phyloP scores from a whole-genome alignment of 129 eudicot species.

The Arctium lappa region DNA sequence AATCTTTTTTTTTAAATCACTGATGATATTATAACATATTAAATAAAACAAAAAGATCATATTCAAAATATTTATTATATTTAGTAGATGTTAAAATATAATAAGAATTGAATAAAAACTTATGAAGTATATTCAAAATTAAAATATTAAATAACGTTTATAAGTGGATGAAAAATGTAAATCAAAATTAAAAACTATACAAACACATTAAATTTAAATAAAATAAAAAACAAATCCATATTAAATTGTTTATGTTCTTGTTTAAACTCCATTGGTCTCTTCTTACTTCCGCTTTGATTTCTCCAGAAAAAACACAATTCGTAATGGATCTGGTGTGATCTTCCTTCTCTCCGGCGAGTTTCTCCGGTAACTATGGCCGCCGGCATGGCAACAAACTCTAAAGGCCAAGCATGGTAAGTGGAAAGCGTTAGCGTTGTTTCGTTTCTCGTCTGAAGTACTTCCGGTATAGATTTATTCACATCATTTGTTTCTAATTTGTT shows the following conservation, averaged over 20 bases:
- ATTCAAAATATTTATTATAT: too few relatives aligned
- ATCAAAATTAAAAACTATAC: not conserved
- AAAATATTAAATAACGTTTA: too few relatives aligned
- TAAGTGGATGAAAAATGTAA: not conserved
- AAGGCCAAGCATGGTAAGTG: slow-evolving; percentile 88
- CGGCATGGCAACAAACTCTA: slow-evolving; percentile 57
- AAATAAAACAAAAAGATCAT: too few relatives aligned
- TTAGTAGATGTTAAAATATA: too few relatives aligned
- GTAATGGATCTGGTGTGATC: slow-evolving; percentile 24
- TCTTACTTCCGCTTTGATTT: slow-evolving; percentile 16
- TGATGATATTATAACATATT: too few relatives aligned
- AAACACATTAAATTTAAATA: too few relatives aligned
- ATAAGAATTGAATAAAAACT: too few relatives aligned
- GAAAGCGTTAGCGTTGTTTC: not conserved
- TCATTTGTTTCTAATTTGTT: slow-evolving; percentile 1
- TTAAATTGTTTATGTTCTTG: not conserved
- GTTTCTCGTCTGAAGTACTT: not conserved
- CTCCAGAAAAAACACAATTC: slow-evolving; percentile 23
- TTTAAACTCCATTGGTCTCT: slow-evolving; percentile 18
- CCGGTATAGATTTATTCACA: not conserved
- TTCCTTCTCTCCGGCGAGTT: not conserved
- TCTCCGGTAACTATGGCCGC: slow-evolving; percentile 42
- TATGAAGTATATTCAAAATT: too few relatives aligned
- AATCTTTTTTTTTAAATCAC: too few relatives aligned
- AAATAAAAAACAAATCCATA: not conserved